phyloP scores from a whole-genome alignment of 73 alveolate species.

The Tetrahymena thermophila region DNA sequence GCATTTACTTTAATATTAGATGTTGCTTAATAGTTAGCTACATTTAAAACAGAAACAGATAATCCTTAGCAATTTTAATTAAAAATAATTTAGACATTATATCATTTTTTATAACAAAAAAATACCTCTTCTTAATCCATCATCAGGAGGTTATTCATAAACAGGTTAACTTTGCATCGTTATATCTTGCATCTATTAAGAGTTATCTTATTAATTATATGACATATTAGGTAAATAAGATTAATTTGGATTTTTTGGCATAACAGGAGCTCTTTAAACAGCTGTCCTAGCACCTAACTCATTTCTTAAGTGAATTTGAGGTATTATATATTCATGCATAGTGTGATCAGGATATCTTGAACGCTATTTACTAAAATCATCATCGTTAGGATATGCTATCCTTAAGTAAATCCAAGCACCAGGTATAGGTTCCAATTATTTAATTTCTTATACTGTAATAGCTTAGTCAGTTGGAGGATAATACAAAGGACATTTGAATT shows the following conservation, averaged over 20 bases:
- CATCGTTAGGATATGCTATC: conserved; percentile 44
- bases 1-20: conserved; percentile 53
- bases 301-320: conserved; percentile 36
- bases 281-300: conserved; percentile 14
- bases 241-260: neutral
- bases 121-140: neutral
- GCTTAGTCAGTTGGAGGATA: conserved; percentile 37
- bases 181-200: neutral
- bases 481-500: conserved; percentile 39
- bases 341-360: conserved; percentile 42
- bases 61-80: neutral
- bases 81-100: neutral
- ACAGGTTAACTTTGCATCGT: neutral
- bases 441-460: conserved; percentile 24
- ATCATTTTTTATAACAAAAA: too few relatives aligned
- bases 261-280: neutral
- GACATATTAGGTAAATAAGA: neutral
- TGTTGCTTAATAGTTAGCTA: conserved; percentile 43
- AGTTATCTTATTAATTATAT: neutral
- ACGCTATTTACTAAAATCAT: conserved; percentile 34
- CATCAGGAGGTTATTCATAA: neutral
- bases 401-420: conserved; percentile 41
- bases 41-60: neutral
- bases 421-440: conserved; percentile 44
- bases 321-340: conserved; percentile 35